phyloP scores from a whole-genome alignment of 106 monocot species.

The Triglochin maritima region DNA sequence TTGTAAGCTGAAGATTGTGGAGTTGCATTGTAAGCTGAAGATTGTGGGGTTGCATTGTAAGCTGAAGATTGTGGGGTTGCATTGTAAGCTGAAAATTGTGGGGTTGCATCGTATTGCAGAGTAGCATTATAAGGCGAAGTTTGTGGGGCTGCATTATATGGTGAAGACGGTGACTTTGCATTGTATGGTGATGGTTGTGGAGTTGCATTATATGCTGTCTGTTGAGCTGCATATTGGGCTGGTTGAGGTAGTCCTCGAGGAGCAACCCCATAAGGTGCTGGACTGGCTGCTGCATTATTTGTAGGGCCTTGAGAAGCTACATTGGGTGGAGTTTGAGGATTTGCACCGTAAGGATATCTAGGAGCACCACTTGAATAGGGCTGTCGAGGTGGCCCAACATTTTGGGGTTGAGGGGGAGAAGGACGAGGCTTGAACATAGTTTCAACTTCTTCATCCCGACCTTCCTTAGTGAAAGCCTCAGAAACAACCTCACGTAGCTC shows the following conservation, averaged over 20 bases:
- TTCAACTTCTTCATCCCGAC: constrained; percentile 40
- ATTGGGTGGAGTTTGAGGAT: neutral
- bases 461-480: constrained; percentile 41
- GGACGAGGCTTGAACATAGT: constrained; percentile 13
- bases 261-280: neutral
- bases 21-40: no score
- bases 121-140: neutral
- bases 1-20: no score
- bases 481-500: constrained; percentile 31
- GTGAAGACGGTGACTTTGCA: neutral
- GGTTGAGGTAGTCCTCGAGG: neutral
- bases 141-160: neutral
- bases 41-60: no score
- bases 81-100: no score
- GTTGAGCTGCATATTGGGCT: neutral
- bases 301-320: constrained; percentile 1
- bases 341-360: neutral
- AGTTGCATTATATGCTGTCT: neutral
- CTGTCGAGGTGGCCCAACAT: neutral
- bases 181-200: neutral
- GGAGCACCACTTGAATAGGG: neutral
- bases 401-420: constrained; percentile 6
- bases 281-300: neutral
- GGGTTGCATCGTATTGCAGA: neutral
- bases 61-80: neutral